phyloP scores from a whole-genome alignment of 2,329 filamentous ascomycete species.

The Tolypocladium paradoxum region DNA sequence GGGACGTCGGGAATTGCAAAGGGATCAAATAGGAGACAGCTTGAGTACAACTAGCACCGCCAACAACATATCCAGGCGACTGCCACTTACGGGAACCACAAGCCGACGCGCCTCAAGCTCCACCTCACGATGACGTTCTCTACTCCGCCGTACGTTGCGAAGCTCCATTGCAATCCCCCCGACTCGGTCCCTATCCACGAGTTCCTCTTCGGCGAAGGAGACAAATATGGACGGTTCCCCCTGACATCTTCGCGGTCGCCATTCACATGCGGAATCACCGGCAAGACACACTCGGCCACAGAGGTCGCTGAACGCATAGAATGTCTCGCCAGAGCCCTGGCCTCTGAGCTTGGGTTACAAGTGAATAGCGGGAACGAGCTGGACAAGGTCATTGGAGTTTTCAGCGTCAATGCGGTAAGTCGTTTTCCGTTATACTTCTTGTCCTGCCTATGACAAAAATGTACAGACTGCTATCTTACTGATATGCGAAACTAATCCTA shows the following conservation, averaged over 20 bases:
- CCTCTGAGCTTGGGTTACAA: constrained; percentile 57
- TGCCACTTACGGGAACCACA: not conserved
- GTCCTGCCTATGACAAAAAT: too few species aligned
- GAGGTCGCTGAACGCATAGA: constrained; percentile 58
- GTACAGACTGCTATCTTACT: constrained; percentile 17
- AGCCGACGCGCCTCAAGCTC: not conserved
- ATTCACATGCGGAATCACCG: constrained; percentile 62
- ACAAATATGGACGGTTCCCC: constrained; percentile 48
- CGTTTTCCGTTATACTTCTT: too few species aligned
- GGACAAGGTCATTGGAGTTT: constrained; percentile 66
- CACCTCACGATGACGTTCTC: constrained; percentile 6
- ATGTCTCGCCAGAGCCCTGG: constrained; percentile 41
- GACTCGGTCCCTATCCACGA: constrained; percentile 57
- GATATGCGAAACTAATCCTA: constrained; percentile 39
- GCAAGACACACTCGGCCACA: constrained; percentile 47
- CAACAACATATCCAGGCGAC: not conserved
- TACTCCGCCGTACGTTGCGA: constrained; percentile 5
- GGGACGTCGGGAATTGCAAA: not conserved
- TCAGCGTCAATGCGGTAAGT: constrained; percentile 54
- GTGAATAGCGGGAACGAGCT: constrained; percentile 60
- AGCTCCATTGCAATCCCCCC: constrained; percentile 24
- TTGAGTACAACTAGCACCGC: not conserved
- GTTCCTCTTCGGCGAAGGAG: constrained; percentile 56
- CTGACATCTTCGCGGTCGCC: constrained; percentile 49
- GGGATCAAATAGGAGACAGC: not conserved